phyloP scores from a whole-genome alignment of 768 basidiomycete genomes.

The Astraeus odoratus region DNA sequence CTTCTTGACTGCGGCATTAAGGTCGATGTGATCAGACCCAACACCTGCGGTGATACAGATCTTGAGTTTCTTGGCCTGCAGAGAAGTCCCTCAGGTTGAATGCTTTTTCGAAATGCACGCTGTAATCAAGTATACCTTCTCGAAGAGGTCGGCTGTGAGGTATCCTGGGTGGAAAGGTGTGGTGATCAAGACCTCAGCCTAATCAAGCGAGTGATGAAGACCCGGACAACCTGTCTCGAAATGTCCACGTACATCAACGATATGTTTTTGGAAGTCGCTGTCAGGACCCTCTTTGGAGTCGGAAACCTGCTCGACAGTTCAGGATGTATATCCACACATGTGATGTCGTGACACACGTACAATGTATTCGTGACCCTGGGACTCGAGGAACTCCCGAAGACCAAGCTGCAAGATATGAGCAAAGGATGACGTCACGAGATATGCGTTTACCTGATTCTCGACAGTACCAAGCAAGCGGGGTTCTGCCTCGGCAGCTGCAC shows the following conservation, averaged over 20 bases:
- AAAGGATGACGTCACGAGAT: neutral
- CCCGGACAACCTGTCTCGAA: constrained; percentile 5
- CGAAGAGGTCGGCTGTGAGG: constrained; percentile 64
- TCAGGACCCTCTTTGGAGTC: constrained; percentile 79
- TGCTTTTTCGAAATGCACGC: constrained; percentile 1
- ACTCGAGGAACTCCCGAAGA: constrained; percentile 58
- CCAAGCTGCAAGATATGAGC: constrained; percentile 47
- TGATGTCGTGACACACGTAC: constrained; percentile 31
- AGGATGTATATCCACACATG: neutral
- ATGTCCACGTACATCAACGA: constrained; percentile 55
- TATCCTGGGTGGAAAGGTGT: constrained; percentile 87
- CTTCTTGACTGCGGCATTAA: constrained; percentile 79
- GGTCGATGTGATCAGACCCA: constrained; percentile 85
- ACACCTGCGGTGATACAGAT: constrained; percentile 88
- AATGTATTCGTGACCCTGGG: constrained; percentile 68
- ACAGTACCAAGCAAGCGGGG: constrained; percentile 73
- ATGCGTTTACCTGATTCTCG: constrained; percentile 58
- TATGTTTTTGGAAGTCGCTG: constrained; percentile 77
- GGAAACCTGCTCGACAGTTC: constrained; percentile 43
- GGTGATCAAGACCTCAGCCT: constrained; percentile 78
- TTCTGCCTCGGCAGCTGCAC: constrained; percentile 57
- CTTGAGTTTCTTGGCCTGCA: constrained; percentile 81
- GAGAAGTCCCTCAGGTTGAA: constrained; percentile 1
- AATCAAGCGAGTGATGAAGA: constrained; percentile 8
- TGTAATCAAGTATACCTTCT: constrained; percentile 40